Evolutionary conservation across 2,329 filamentous ascomycete species (phyloP), one percentile per base, ranked within the genome.

Genomic region (Xylaria polymorpha): DNA sequence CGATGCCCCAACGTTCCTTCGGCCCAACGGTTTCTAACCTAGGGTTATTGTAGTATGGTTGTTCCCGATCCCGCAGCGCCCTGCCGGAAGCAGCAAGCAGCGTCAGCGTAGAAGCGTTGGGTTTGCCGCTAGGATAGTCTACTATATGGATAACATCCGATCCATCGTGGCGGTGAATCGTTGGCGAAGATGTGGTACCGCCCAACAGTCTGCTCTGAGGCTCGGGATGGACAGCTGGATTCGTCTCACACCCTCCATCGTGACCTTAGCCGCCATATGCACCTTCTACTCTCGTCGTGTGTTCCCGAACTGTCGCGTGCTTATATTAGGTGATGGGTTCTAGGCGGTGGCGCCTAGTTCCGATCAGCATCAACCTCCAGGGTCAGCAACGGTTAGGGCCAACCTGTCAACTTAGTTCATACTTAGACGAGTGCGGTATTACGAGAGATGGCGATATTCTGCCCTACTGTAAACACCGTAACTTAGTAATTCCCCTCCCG

Each of bases 281-380:
- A 71, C 68, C 68, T 71, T 68, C 68, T 66, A 56, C 51, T 71
- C 66, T 68, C n/a, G 66, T 68, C 57, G 20, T 43, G 51, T 37
- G 46, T 55, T 41, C 58, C 58, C 46, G 61, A 53, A n/a, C 37
- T 67, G 60, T 22, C 14, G 46, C 39, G 32, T n/a, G 41, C 55
- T 8, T 25, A 18, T 25, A 29, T 20, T 37, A 18, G 53, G 12
- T 43, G 35, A 43, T 43, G 8, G n/a, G 15, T 46, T 22, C 32
- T 25, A 15, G 51, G 37, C 25, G 25, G 10, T n/a, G 63, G 46
- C 56, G 63, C 56, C 55, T 60, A 29, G 51, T 55, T 44, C 9
- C 29, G 37, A 29, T 18, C 10, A 55, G 22, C 20, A 39, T 35
- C 56, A 50, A 35, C 61, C 48, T 43, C n/a, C 56, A 14, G 32